These are phyloP conservation scores for Ascochyta viciae-villosae DNA, from an alignment of 2,329 filamentous ascomycete genomes.

Conservation along the genomic window DNA sequence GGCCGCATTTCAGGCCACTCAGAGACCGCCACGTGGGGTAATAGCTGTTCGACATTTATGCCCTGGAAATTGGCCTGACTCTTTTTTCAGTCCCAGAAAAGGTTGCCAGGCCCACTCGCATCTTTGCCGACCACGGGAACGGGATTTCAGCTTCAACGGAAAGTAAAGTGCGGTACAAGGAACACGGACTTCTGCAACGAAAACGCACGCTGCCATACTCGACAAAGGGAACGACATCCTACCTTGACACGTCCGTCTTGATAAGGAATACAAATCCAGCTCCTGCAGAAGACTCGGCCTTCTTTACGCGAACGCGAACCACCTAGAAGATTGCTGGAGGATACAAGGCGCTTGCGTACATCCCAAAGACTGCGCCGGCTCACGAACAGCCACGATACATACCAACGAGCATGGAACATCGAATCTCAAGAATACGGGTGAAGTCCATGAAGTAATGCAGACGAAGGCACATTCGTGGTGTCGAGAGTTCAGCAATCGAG, in stretches of 20 bases:
- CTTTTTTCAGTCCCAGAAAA: conserved; percentile 17
- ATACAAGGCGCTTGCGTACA: background rate
- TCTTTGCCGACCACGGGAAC: background rate
- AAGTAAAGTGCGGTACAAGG: conserved; percentile 28
- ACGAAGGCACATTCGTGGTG: background rate
- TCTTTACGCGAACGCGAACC: background rate
- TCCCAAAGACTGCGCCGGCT: background rate
- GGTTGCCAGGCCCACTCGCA: conserved; percentile 6
- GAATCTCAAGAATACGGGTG: background rate
- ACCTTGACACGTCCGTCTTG: background rate
- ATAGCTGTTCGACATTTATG: conserved; percentile 25
- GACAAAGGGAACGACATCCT: background rate
- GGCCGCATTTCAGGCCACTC: conserved; percentile 50
- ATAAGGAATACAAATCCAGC: background rate
- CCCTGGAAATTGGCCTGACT: conserved; percentile 31
- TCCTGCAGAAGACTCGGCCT: background rate
- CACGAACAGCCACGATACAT: background rate
- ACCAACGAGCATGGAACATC: background rate
- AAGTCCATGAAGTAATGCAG: background rate
- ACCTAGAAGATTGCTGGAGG: background rate
- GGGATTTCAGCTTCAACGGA: conserved; percentile 22
- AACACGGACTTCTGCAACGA: conserved; percentile 26
- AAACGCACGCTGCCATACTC: conserved; percentile 1
- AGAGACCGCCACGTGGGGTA: conserved; percentile 52
- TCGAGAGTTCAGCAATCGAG: background rate